Base-by-base conservation (phyloP, 257 asterid genomes). In the Solanum ossicruentum region DNA sequence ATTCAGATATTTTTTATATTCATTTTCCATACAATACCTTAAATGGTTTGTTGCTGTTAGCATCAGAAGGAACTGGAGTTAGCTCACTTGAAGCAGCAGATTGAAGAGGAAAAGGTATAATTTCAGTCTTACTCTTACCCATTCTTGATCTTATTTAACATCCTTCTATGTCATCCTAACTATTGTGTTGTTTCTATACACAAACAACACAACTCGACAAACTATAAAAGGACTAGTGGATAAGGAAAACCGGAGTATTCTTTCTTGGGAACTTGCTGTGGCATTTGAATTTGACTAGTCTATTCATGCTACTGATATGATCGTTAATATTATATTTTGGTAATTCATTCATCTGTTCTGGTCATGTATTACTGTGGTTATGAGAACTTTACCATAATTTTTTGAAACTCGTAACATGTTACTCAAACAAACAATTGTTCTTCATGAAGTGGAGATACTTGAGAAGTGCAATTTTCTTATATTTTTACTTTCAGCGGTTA, bases 1-100 rank as follows among this genome's bases (percentile, higher is more conserved):
- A 63, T 55, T 63, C 52, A 65, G 58, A 78, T 45, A 10, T 57
- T 75, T 20, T 49, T 78, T 80, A 11, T 36, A 67, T 12, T 36
- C 79, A 28, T 77, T 9, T 84, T 61, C 43, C 41, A 75, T 66
- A 26, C 87, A 21, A 86, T 67, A 72, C 21, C 71, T 81, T 51
- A 18, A 49, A 47, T 87, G 81, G 26, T 3, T 78, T 85, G 6
- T 85, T 82, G 72, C 87, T 87, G 80, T 90, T 90, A 96, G 99
- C 95, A 91, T 91, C 92, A 93, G 89, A 96, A 91, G 91, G 98
- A 95, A 87, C 58, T 89, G 95, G 97, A 95, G 87, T 92, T 96
- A 66, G 88, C 86, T 85, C 92, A 84, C 47, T 82, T 96, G 93
- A 95, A 95, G 94, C 88, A 91, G 88, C 92, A 90, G 84, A 91